Percentiles rank a stretch among this genome's conserved stretches.
Conservation (phyloP, 495 filamentous ascomycete genomes). For the Neurospora sp. region DNA sequence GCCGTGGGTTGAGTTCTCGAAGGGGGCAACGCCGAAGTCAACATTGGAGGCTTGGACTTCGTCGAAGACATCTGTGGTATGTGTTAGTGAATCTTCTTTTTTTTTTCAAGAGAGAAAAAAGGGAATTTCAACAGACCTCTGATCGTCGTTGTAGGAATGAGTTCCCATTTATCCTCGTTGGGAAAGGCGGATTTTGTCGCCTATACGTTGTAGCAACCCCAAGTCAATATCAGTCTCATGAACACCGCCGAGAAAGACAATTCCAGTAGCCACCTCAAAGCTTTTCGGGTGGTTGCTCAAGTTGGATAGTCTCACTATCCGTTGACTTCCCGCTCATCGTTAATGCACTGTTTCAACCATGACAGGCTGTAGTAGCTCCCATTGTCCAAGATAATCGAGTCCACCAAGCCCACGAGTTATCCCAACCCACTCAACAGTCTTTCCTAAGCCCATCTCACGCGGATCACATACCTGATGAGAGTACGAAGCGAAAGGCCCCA, state of each 20-base stretch:
- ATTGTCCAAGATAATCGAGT: not conserved
- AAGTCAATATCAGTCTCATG: not conserved
- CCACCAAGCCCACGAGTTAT: not conserved
- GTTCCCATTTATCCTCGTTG: conserved; percentile 33
- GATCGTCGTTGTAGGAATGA: conserved; percentile 52
- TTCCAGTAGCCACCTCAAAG: not conserved
- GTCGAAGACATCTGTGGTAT: conserved; percentile 58
- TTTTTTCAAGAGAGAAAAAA: not conserved
- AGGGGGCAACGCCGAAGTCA: conserved; percentile 75
- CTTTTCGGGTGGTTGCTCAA: not conserved
- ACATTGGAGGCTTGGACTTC: conserved; percentile 55
- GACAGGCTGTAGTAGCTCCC: not conserved
- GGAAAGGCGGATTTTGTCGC: conserved; percentile 58
- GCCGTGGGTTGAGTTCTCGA: conserved; percentile 94
- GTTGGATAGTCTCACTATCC: not conserved
- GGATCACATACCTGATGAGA: conserved; percentile 81
- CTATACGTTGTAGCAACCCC: conserved; percentile 27
- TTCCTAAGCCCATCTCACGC: not conserved
- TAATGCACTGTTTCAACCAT: not conserved
- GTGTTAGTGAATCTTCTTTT: not conserved
- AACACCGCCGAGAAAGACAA: not conserved
- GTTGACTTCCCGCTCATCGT: not conserved
- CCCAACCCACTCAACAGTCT: not conserved
- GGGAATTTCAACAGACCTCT: conserved; percentile 34
- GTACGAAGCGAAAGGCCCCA: conserved; percentile 79